Base-by-base conservation (phyloP, 148 eudicot species). In the Persicaria tinctoria region DNA sequence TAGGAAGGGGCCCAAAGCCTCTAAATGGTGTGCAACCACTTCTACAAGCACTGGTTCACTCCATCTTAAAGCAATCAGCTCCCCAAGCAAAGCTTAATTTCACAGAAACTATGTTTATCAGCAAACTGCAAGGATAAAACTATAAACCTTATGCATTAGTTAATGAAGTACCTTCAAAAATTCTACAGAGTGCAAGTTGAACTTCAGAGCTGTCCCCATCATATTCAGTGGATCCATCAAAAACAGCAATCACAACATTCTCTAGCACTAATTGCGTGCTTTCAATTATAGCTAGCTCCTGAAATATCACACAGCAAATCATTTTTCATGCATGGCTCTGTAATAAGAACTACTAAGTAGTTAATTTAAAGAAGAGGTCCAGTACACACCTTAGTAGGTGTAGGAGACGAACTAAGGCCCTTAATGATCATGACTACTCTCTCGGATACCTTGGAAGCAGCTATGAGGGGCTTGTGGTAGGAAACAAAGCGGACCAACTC, bases 211-310 rank as follows among this genome's bases (percentile, higher is more conserved):
- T 80, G 69, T 75, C 81, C 72, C 85, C 80, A 20, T 73, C 80
- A 75, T 76, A 62, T 75, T 92, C 96, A 86, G 64, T 82, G 68
- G 90, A 85, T 63, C 89, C 97, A 77, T 89, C 97, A 88, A 90
- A 96, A 80, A 88, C 87, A 72, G 88, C 83, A 75, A 68, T 73
- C 76, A 86, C 89, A 68, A 90, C 79, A 73, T 86, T 92, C 78
- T 96, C 99, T 70, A 96, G 68, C 59, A 93, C 91, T 73, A 89
- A 74, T 78, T 89, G 94, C 93, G 92, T 89, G 87, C 99, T 96
- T 78, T 92, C 99, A 82, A 96, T 75, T 80, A 89, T 71, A 55
- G 87, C 85, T 85, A 92, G 82, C 70, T 87, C 93, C 98, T 95
- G 79, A 64, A 77, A 74, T 78, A 54, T 57, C 59, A 75, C 16